A percentile compares a stretch with the other conserved stretches of the same genome.
Evolutionary conservation across 164 flowering plant species (phyloP).

Genomic region (Nymphaea thermarum): DNA sequence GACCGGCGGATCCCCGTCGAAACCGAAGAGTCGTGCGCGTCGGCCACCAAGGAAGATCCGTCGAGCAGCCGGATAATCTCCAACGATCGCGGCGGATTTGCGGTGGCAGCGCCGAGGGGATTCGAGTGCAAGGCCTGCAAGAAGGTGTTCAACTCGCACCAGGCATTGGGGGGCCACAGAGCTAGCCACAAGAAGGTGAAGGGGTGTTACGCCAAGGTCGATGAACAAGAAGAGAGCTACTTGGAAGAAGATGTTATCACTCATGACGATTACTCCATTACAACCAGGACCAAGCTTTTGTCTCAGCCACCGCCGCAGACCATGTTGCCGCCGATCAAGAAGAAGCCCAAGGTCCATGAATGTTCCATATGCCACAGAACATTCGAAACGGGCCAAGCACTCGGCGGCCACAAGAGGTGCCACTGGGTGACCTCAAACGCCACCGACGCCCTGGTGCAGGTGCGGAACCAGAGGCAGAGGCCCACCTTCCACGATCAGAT

Average conservation of each 20-base stretch:
- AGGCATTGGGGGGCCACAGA: slow-evolving; percentile 89
- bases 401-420: slow-evolving; percentile 96
- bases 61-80: slow-evolving; percentile 1
- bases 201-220: slow-evolving; percentile 74
- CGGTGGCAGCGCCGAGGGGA: slow-evolving; percentile 33
- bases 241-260: slow-evolving; percentile 45
- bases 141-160: slow-evolving; percentile 86
- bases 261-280: slow-evolving; percentile 36
- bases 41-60: slow-evolving; percentile 54
- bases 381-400: slow-evolving; percentile 79
- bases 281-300: slow-evolving; percentile 15
- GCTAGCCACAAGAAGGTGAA: slow-evolving; percentile 98
- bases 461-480: slow-evolving; percentile 9
- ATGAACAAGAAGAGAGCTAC: slow-evolving; percentile 27
- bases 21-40: slow-evolving; percentile 70
- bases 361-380: slow-evolving; percentile 79
- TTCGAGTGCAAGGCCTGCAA: slow-evolving; percentile 91
- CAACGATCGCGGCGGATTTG: neutral
- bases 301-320: slow-evolving; percentile 1
- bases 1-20: slow-evolving; percentile 25
- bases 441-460: slow-evolving; percentile 18
- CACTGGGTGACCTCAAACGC: slow-evolving; percentile 78
- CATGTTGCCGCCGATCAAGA: slow-evolving; percentile 19
- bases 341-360: slow-evolving; percentile 72
- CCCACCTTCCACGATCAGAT: slow-evolving; percentile 23